phyloP scores from a whole-genome alignment of 805 yeast genomes.

The Ogataea wickerhamii region DNA sequence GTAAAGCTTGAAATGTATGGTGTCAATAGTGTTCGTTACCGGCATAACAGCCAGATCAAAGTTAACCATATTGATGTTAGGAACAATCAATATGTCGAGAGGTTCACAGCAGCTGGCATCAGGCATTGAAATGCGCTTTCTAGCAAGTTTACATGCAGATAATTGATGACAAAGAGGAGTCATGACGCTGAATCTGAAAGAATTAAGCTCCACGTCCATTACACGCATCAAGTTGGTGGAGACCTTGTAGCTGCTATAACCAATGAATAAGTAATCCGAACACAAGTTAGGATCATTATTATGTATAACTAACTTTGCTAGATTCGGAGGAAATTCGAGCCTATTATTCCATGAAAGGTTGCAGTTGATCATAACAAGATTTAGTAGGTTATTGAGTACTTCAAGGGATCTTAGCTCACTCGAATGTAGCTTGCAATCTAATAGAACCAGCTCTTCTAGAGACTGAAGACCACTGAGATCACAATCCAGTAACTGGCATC shows the following conservation, averaged over 20 bases:
- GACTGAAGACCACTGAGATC: slow-evolving; percentile 11
- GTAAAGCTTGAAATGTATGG: slow-evolving; percentile 8
- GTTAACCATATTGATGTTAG: slow-evolving; percentile 14
- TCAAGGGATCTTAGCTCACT: slow-evolving; percentile 11
- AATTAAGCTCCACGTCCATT: slow-evolving; percentile 14
- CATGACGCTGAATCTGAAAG: slow-evolving; percentile 11
- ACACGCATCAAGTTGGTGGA: neutral
- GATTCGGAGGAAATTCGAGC: slow-evolving; percentile 17
- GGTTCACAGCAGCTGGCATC: slow-evolving; percentile 1
- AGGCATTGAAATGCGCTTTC: slow-evolving; percentile 6
- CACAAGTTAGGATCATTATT: slow-evolving; percentile 14
- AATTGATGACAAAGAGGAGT: slow-evolving; percentile 1
- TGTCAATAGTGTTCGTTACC: neutral
- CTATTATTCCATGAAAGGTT: slow-evolving; percentile 16
- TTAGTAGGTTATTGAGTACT: slow-evolving; percentile 4
- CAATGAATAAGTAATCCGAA: slow-evolving; percentile 16
- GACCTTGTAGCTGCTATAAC: neutral
- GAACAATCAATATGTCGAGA: slow-evolving; percentile 14
- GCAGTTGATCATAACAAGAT: slow-evolving; percentile 20
- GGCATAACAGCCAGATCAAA: slow-evolving; percentile 8
- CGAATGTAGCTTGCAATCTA: slow-evolving; percentile 17
- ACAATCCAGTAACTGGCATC: slow-evolving; percentile 11
- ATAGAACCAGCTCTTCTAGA: slow-evolving; percentile 15
- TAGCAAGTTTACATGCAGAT: slow-evolving; percentile 6
- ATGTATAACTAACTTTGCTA: slow-evolving; percentile 16